Evolutionary conservation across 164 flowering plant species (phyloP).

Genomic region (Amborella trichopoda): DNA sequence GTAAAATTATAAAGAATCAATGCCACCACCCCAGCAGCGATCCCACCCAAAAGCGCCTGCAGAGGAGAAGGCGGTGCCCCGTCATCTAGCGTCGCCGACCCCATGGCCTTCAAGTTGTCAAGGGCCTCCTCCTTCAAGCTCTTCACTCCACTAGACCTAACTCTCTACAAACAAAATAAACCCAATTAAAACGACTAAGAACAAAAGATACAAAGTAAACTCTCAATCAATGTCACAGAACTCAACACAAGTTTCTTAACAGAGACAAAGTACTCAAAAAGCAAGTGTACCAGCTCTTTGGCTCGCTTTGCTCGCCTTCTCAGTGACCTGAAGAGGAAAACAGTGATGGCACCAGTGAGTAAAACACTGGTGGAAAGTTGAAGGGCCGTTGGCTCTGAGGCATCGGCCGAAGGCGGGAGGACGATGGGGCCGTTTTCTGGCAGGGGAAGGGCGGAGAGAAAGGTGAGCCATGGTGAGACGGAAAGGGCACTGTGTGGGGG

Average conservation of each 20-base stretch:
- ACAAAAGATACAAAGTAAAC: no score
- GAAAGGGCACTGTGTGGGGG: no score
- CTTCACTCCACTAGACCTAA: slow-evolving; percentile 56
- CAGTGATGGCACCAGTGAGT: slow-evolving; percentile 81
- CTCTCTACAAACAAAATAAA: slow-evolving; percentile 19
- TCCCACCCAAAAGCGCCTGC: slow-evolving; percentile 72
- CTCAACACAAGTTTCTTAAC: no score
- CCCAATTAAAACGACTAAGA: background rate
- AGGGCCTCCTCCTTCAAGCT: slow-evolving; percentile 72
- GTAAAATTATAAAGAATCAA: slow-evolving; percentile 81
- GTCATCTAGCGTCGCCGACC: slow-evolving; percentile 28
- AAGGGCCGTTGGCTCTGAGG: slow-evolving; percentile 57
- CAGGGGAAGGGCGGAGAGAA: no score
- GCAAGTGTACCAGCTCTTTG: slow-evolving; percentile 76
- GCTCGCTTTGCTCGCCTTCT: slow-evolving; percentile 81
- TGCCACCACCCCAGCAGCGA: slow-evolving; percentile 75
- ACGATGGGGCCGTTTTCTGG: slow-evolving; percentile 41
- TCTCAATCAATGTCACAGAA: no score
- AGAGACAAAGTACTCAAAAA: background rate
- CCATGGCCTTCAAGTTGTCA: slow-evolving; percentile 64
- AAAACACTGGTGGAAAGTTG: slow-evolving; percentile 84
- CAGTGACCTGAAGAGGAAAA: slow-evolving; percentile 86
- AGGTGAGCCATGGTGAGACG: slow-evolving; percentile 23
- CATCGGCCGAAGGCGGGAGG: slow-evolving; percentile 26
- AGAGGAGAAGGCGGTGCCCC: slow-evolving; percentile 54